Base-by-base conservation (phyloP, 805 yeast species). In the Candida easanensis region DNA sequence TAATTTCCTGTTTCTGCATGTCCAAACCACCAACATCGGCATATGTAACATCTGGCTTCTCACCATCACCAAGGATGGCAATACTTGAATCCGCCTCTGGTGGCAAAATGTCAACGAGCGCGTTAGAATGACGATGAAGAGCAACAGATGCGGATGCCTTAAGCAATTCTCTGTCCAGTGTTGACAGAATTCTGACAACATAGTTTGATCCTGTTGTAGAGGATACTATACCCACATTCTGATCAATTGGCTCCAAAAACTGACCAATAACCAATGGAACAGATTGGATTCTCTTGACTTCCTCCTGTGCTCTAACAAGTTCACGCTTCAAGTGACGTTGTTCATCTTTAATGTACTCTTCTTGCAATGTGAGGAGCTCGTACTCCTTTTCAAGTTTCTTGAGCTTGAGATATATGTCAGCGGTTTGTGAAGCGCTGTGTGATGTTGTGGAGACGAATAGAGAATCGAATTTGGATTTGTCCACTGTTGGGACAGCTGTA, bases 21-120 rank as follows among this genome's bases (percentile, higher is more conserved):
- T 93, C 99, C 63, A 93, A 74, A 32, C 99, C 99, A 67, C 99
- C 99, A 44, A 93, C 97, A 65, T 93, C 99, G 26, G 96, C 96
- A 60, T 93, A 93, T 2, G 96, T 82, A 31, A 86, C 93, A 60
- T 85, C 90, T 19, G 95, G 95, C 61, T 85, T 87, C 67, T 95
- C 96, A 57, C 88, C 86, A 33, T 91, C 95, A 25, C 96, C 95
- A 57, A 93, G 84, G 64, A 95, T 89, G 27, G 99, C 83, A 53
- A 93, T 93, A 28, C 93, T 83, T 2, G 97, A 89, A 61, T 93
- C 99, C 0, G 98, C 97, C 73, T 93, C 99, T 22, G 99, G 99
- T 21, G 99, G 99, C 60, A 93, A 71, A 44, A 95, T 93, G 65
- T 93, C 98, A 27, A 93, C 99, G 52, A 93, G 73, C 2, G 99